Evolutionary conservation across 2,329 filamentous ascomycete genomes (phyloP), one percentile per base, ranked within the genome.

Genomic region (Balansia obtecta): DNA sequence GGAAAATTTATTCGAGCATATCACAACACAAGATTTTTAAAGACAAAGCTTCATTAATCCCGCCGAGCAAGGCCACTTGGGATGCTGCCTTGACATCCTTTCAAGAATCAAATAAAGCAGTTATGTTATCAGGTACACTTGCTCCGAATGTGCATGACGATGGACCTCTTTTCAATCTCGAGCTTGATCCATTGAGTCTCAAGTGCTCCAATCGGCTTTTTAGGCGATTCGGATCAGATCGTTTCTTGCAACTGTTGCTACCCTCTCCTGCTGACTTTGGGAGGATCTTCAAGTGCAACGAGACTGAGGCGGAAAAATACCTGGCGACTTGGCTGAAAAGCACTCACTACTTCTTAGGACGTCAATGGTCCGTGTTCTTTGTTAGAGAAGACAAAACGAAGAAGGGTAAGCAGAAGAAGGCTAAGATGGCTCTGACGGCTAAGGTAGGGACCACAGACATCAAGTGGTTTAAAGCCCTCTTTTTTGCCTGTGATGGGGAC

Each of bases 171-270:
- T 77, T 79, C 52, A 53, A 57, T 0, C 56, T 82, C 4, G 67
- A 65, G 5, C 66, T 83, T 10, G 65, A 70, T 2, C 72, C 76
- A 0, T 57, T 81, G 1, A 67, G 63, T 10, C 58, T 80, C 1
- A 74, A 79, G 27, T 58, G 68, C 2, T 66, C 73, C 0, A 71
- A 79, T 59, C 73, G 80, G 1, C 60, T 83, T 0, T 65, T 66
- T 18, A 71, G 80, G 12, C 72, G 72, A 4, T 81, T 80, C 54
- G 79, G 80, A 0, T 62, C 71, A 0, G 79, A 83, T 54, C 70
- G 80, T 0, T 82, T 82, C 44, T 53, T 83, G 1, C 76, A 82
- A 49, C 51, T 83, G 0, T 59, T 71, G 4, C 65, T 82, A 5
- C 78, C 79, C 0, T 68, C 68, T 0, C 65, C 71, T 0, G 63